These are phyloP conservation scores for Schizophyllum commune DNA, from an alignment of 1,284 basidiomycete genomes.

Conservation along the genomic window DNA sequence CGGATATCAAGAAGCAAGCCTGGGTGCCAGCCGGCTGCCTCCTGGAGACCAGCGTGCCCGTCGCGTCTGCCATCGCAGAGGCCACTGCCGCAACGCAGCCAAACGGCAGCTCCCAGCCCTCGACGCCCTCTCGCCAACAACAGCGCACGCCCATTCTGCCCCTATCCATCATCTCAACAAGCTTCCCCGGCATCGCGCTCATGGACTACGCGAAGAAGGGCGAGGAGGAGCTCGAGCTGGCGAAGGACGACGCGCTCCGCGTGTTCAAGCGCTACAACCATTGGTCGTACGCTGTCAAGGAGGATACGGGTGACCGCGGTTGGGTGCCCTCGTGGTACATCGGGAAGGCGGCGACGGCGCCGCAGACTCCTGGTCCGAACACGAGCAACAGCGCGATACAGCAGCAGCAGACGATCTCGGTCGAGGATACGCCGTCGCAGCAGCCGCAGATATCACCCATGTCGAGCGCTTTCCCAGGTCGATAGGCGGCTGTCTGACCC, in stretches of 20 bases:
- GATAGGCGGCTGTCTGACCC: background rate
- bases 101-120: constrained; percentile 34
- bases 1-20: constrained; percentile 70
- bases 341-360: constrained; percentile 49
- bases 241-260: constrained; percentile 79
- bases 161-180: constrained; percentile 83
- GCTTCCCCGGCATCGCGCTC: constrained; percentile 88
- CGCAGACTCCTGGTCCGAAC: constrained; percentile 29
- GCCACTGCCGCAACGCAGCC: constrained; percentile 47
- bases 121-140: constrained; percentile 24
- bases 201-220: constrained; percentile 94
- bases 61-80: constrained; percentile 70
- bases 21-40: constrained; percentile 93
- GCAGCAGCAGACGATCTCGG: constrained; percentile 18
- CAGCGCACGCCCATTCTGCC: constrained; percentile 75
- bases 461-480: constrained; percentile 61
- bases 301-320: constrained; percentile 80
- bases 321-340: constrained; percentile 89
- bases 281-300: constrained; percentile 92
- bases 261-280: constrained; percentile 98
- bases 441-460: constrained; percentile 61
- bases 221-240: constrained; percentile 81
- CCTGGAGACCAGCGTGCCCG: constrained; percentile 83
- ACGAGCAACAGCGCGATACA: background rate
- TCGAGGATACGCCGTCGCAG: constrained; percentile 32